Conservation (phyloP, 306 rosid species). For the Pyrus bretschneideri region DNA sequence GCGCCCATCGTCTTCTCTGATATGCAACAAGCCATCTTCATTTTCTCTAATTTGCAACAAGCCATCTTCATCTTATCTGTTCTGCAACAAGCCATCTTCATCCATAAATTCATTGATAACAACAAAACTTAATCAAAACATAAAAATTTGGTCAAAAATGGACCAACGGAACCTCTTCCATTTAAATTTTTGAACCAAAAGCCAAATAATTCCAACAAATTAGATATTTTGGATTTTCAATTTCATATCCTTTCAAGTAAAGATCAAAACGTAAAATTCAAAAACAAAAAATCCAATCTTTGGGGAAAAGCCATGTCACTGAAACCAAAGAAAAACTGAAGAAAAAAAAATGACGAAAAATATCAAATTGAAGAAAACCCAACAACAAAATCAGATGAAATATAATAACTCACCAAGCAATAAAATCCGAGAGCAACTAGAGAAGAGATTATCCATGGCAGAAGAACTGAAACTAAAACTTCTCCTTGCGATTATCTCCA, state of each 20-base stretch:
- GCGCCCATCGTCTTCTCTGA: too few species aligned
- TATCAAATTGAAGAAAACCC: neutral
- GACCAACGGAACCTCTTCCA: neutral
- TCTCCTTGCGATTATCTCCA: neutral
- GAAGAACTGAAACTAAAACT: neutral
- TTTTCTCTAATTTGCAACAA: too few species aligned
- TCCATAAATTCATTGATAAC: neutral
- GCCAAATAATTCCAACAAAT: neutral
- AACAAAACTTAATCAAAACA: neutral
- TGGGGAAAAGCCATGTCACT: neutral
- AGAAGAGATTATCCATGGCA: neutral
- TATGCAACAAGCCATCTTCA: too few species aligned
- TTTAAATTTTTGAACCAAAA: neutral
- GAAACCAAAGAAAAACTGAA: neutral
- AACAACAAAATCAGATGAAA: neutral
- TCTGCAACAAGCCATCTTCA: neutral
- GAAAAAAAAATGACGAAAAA: too few species aligned
- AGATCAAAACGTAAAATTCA: neutral
- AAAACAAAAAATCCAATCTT: neutral
- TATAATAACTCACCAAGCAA: slow-evolving; percentile 1
- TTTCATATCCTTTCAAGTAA: neutral
- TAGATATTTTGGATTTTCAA: neutral
- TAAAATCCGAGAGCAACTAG: neutral
- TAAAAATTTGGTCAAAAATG: neutral
- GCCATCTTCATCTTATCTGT: too few species aligned